A percentile compares a stretch with the other conserved stretches of the same genome.
Evolutionary conservation across 2,329 filamentous ascomycete genomes (phyloP).

Genomic region (Acarospora socialis): DNA sequence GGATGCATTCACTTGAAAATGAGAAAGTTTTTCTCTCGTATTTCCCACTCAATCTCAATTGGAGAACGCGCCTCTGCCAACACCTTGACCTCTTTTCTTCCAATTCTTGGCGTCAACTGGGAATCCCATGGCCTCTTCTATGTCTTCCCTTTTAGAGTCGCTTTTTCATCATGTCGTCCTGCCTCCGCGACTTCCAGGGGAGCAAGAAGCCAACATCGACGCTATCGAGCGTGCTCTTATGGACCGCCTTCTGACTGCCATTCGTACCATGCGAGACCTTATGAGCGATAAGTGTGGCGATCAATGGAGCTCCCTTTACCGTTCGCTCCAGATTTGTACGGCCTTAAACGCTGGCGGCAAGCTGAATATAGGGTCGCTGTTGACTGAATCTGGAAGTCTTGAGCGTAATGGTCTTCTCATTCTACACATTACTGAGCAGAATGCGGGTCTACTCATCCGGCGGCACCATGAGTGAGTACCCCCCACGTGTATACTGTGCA

Average conservation of each 20-base stretch:
- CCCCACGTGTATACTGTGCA: conserved; percentile 4
- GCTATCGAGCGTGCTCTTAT: conserved; percentile 18
- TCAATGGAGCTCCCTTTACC: no score
- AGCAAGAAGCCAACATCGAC: conserved; percentile 21
- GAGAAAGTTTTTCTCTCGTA: no score
- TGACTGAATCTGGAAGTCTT: conserved; percentile 19
- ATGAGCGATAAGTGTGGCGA: no score
- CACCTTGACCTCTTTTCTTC: no score
- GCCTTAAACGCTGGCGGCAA: conserved; percentile 4
- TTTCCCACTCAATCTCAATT: no score
- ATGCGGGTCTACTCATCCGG: conserved; percentile 33
- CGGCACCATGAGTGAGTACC: conserved; percentile 20
- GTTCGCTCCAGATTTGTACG: conserved; percentile 1
- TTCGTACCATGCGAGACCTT: conserved; percentile 12
- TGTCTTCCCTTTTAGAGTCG: no score
- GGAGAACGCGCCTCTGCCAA: no score
- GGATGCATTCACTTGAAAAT: no score
- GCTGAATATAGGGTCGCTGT: conserved; percentile 16
- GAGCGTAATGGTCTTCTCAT: conserved; percentile 24
- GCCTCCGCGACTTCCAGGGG: conserved; percentile 27
- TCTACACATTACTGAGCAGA: conserved; percentile 34
- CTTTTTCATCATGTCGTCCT: conserved; percentile 31
- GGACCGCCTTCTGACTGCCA: conserved; percentile 15
- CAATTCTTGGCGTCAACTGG: no score
- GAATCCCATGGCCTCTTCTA: no score